These are phyloP conservation scores for Botrytis cinerea DNA, from an alignment of 2,329 filamentous ascomycete genomes.

Conservation along the genomic window DNA sequence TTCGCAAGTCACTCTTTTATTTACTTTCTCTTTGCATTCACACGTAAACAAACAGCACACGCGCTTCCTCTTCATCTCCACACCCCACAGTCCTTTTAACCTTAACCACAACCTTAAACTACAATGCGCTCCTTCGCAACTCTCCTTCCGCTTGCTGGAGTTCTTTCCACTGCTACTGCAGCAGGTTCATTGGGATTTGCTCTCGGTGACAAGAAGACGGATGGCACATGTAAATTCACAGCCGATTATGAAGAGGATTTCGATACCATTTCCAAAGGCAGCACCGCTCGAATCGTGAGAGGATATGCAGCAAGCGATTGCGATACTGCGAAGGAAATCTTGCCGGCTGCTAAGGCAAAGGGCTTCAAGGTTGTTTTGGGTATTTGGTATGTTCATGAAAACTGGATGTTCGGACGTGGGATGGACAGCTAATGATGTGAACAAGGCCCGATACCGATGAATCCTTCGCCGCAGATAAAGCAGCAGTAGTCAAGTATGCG, in stretches of 20 bases:
- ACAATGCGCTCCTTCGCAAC: slow-evolving; percentile 26
- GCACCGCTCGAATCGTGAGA: slow-evolving; percentile 57
- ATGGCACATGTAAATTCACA: slow-evolving; percentile 62
- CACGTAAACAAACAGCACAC: slow-evolving; percentile 2
- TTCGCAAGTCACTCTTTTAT: neutral
- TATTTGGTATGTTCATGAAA: slow-evolving; percentile 58
- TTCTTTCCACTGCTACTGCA: slow-evolving; percentile 47
- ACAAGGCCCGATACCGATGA: slow-evolving; percentile 61
- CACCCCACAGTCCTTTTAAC: slow-evolving; percentile 13
- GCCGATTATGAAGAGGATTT: slow-evolving; percentile 67
- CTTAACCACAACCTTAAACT: slow-evolving; percentile 20
- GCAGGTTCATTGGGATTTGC: slow-evolving; percentile 64
- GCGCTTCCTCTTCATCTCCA: slow-evolving; percentile 14
- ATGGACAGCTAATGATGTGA: neutral
- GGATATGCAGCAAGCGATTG: slow-evolving; percentile 69
- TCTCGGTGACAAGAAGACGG: slow-evolving; percentile 63
- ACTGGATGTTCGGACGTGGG: neutral
- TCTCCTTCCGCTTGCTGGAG: slow-evolving; percentile 45
- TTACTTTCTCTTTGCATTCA: neutral
- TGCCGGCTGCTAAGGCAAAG: slow-evolving; percentile 65
- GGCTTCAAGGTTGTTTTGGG: slow-evolving; percentile 69
- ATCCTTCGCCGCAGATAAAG: slow-evolving; percentile 61
- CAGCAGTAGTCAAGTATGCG: slow-evolving; percentile 54
- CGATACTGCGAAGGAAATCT: slow-evolving; percentile 60
- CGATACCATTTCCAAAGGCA: slow-evolving; percentile 53